A percentile compares a stretch with the other conserved stretches of the same genome.
Evolutionary conservation across 805 yeast genomes (phyloP).

Genomic region (Candida insectalens): DNA sequence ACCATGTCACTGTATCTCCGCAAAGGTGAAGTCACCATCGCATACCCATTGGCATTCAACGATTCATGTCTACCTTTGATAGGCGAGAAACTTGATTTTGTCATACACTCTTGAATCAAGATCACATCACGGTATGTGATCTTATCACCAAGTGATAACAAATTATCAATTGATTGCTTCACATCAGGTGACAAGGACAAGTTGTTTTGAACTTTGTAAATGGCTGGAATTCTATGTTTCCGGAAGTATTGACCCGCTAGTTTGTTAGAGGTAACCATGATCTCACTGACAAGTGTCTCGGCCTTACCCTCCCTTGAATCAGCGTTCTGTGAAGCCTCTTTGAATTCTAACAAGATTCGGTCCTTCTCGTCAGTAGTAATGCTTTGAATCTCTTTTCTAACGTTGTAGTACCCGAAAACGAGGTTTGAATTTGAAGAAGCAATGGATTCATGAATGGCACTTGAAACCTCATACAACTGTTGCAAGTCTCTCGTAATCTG

Average conservation of each 20-base stretch:
- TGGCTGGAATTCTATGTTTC: slow-evolving; percentile 37
- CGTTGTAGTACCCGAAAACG: slow-evolving; percentile 11
- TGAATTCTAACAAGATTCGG: slow-evolving; percentile 15
- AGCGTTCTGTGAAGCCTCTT: slow-evolving; percentile 5
- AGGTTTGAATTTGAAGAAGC: slow-evolving; percentile 31
- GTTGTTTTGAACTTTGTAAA: slow-evolving; percentile 29
- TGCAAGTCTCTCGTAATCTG: slow-evolving; percentile 25
- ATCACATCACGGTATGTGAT: slow-evolving; percentile 32
- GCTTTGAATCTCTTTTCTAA: slow-evolving; percentile 14
- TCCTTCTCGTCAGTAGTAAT: slow-evolving; percentile 16
- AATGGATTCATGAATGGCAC: slow-evolving; percentile 11
- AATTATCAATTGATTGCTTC: slow-evolving; percentile 9
- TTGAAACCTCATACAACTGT: slow-evolving; percentile 24
- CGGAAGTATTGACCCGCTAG: slow-evolving; percentile 41
- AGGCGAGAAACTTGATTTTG: slow-evolving; percentile 42
- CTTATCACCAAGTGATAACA: slow-evolving; percentile 11
- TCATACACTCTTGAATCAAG: slow-evolving; percentile 34
- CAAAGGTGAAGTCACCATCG: slow-evolving; percentile 82
- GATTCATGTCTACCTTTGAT: slow-evolving; percentile 44
- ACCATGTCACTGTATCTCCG: slow-evolving; percentile 74
- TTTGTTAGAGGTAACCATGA: slow-evolving; percentile 76
- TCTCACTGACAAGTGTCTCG: slow-evolving; percentile 62
- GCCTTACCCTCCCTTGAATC: slow-evolving; percentile 31
- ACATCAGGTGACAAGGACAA: slow-evolving; percentile 18
- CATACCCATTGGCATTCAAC: slow-evolving; percentile 52